These are phyloP conservation scores for Euryodendron excelsum DNA, from an alignment of 148 eudicot genomes.

Conservation along the genomic window DNA sequence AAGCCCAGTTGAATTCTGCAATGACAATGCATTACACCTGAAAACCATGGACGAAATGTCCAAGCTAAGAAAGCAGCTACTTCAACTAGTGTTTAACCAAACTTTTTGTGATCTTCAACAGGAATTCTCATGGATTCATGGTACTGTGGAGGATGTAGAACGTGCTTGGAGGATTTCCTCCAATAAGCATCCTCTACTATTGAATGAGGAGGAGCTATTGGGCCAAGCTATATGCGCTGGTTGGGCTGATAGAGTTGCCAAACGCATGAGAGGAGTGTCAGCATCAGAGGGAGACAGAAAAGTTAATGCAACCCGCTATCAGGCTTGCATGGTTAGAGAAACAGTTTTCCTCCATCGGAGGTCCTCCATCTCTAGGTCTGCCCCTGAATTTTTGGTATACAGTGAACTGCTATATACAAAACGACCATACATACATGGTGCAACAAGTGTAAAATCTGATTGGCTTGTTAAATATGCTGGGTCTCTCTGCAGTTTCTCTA, in stretches of 20 bases:
- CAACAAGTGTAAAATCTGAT: constrained; percentile 61
- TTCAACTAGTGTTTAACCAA: constrained; percentile 58
- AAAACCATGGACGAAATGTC: constrained; percentile 93
- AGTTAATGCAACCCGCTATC: constrained; percentile 60
- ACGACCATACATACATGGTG: constrained; percentile 72
- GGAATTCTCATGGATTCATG: constrained; percentile 59
- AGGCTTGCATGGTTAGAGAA: constrained; percentile 57
- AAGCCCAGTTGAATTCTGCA: constrained; percentile 51
- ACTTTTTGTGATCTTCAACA: constrained; percentile 29
- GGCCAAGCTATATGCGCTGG: constrained; percentile 92
- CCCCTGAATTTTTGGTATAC: constrained; percentile 81
- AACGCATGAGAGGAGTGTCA: constrained; percentile 40
- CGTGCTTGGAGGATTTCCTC: constrained; percentile 48
- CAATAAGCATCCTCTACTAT: constrained; percentile 44
- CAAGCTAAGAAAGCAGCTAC: constrained; percentile 74
- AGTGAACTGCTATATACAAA: constrained; percentile 58
- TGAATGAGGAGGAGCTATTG: constrained; percentile 67
- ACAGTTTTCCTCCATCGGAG: constrained; percentile 67
- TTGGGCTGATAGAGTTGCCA: constrained; percentile 95
- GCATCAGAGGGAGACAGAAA: constrained; percentile 46
- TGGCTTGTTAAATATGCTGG: constrained; percentile 79
- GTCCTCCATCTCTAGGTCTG: constrained; percentile 60
- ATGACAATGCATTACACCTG: constrained; percentile 42
- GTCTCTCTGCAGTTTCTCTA: constrained; percentile 55
- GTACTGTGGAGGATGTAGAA: constrained; percentile 62